Base-by-base conservation (phyloP, 2,329 filamentous ascomycete species). In the Bisporella sp. region DNA sequence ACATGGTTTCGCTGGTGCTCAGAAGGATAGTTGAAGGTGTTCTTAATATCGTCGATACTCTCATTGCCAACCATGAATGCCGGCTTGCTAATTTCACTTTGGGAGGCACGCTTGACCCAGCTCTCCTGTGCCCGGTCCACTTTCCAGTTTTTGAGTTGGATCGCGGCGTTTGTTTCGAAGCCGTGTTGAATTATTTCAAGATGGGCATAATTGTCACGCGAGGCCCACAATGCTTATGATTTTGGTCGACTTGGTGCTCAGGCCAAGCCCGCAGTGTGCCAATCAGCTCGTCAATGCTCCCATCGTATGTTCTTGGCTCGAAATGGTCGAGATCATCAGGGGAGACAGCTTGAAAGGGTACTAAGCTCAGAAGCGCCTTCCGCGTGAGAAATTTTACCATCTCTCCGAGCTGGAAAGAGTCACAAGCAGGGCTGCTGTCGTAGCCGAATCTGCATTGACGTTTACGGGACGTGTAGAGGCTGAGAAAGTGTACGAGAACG, bases 331-430 rank as follows among this genome's bases (percentile, higher is more conserved):
- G 48, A 41, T 64, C 62, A 9, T 65, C 60, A 5, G 76, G 61
- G 1, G 76, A 76, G 2, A 64, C 59, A 1, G 76, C 70, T 35
- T 75, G 73, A 55, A 79, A 81, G 61, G 81, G 76, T 5, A 76
- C 71, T 1, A 88, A 67, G 37, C 75, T 77, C 4, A 89, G 61
- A 0, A 87, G 77, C 31, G 77, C 74, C 56, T 81, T 80, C 56
- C 75, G 74, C 11, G 73, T 69, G 35, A 90, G 77, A 66, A 90
- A 90, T 57, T 81, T 82, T 55, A 89, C 68, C 74, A 87, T 87
- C 67, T 90, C 85, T 28, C 86, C 87, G 1, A 91, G 76, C 66
- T 91, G 87, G 61, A 85, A 91, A 2, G 81, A 83, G 68, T 91
- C 87, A 65, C 87, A 90, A 41, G 85, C 80, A 2, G 77, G 68